Evolutionary conservation across 495 filamentous ascomycete genomes (phyloP).

Genomic region (Xylona heveae): DNA sequence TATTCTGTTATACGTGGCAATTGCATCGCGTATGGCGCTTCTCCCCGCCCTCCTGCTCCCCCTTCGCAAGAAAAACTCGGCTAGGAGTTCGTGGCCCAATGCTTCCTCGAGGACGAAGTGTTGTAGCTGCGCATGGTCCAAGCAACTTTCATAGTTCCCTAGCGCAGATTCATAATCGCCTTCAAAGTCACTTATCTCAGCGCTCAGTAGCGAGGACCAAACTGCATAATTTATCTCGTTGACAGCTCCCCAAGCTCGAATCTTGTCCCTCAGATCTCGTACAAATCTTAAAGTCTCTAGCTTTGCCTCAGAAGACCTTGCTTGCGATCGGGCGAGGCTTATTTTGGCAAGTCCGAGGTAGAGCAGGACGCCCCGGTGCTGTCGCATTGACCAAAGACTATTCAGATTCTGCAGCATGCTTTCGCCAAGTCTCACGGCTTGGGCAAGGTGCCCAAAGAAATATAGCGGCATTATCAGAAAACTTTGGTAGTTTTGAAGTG

Average conservation of each 20-base stretch:
- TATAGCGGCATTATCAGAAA: conserved; percentile 52
- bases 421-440: conserved; percentile 44
- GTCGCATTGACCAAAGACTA: conserved; percentile 52
- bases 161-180: conserved; percentile 39
- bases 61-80: conserved; percentile 49
- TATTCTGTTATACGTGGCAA: conserved; percentile 51
- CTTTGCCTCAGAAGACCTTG: too few relatives aligned
- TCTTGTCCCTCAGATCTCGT: conserved; percentile 37
- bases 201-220: conserved; percentile 57
- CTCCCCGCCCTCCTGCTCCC: conserved; percentile 54
- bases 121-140: conserved; percentile 64
- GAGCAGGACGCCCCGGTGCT: too few relatives aligned
- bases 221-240: conserved; percentile 62
- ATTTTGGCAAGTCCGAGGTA: conserved; percentile 57
- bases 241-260: conserved; percentile 43
- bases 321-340: too few relatives aligned
- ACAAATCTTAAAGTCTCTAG: too few relatives aligned
- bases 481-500: conserved; percentile 46
- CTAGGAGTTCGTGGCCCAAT: conserved; percentile 54
- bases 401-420: conserved; percentile 33
- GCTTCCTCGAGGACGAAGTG: conserved; percentile 64
- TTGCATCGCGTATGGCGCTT: conserved; percentile 45
- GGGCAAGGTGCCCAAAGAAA: conserved; percentile 51
- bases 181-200: conserved; percentile 44
- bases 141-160: conserved; percentile 46